Evolutionary conservation across 2,329 filamentous ascomycete genomes (phyloP), one percentile per base, ranked within the genome.

Genomic region (Helminthosporium solani): DNA sequence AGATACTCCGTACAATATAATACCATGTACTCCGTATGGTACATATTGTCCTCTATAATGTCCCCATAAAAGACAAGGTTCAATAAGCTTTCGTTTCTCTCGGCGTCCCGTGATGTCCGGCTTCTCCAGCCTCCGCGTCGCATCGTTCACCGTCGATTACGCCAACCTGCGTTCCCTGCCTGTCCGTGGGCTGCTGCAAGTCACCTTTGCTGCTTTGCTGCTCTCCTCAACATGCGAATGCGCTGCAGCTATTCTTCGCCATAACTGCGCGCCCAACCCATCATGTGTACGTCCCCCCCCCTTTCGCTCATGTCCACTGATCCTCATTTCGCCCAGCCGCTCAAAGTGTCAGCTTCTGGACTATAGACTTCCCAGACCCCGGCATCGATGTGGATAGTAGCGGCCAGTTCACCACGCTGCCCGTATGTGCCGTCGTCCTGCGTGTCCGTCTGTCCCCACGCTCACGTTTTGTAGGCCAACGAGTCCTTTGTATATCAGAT

Each of bases 401-500:
- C 42, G 60, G 58, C 45, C 19, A 38, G 8, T 66, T 66, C 54
- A 52, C 49, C 28, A 66, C 64, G 2, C 58, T 70, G 33, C 19
- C 31, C 16, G 56, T 59, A 50, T 41, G 52, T 33, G 28, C 37
- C 27, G 31, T 33, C 8, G 16, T 39, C 46, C n/a, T 16, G 16
- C 8, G 11, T n/a, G n/a, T n/a, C n/a, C n/a, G n/a, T n/a, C n/a
- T n/a, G n/a, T n/a, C n/a, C n/a, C 7, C 18, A 19, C 2, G n/a
- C 23, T 19, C 30, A 7, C 21, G 30, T 40, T 18, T 42, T 20
- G 19, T 40, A 56, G 53, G 25, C 37, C 25, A 55, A 56, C 42
- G 41, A 63, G 44, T 67, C 68, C 50, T 75, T 70, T 58, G 57
- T 61, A 50, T 70, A 67, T 54, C 55, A 60, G 42, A 65, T 70